A percentile compares a stretch with the other conserved stretches of the same genome.
Conservation (phyloP, 371 early-diverging fungal species). For the Antonospora locustae region DNA sequence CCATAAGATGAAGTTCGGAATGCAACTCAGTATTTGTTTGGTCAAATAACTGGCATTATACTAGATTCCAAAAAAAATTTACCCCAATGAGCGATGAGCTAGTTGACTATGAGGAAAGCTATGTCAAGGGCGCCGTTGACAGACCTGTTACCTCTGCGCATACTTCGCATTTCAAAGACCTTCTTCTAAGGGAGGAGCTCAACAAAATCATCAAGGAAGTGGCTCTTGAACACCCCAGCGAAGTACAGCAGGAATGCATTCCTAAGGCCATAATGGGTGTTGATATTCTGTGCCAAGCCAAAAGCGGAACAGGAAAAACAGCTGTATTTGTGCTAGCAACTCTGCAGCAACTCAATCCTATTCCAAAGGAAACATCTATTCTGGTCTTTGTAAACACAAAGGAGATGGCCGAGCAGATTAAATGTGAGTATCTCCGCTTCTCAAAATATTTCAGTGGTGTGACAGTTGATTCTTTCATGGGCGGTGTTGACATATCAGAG, state of each 20-base stretch:
- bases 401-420: conserved; percentile 89
- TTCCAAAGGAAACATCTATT: conserved; percentile 64
- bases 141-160: conserved; percentile 87
- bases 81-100: conserved; percentile 57
- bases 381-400: conserved; percentile 86
- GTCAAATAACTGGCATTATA: too few species aligned
- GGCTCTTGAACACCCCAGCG: conserved; percentile 91
- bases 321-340: conserved; percentile 87
- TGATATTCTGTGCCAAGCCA: conserved; percentile 92
- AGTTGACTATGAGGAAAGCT: conserved; percentile 64
- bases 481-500: conserved; percentile 64
- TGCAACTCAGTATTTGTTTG: too few species aligned
- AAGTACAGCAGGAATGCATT: conserved; percentile 90
- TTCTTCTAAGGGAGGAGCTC: conserved; percentile 80
- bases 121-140: conserved; percentile 88
- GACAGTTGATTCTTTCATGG: conserved; percentile 75
- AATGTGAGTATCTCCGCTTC: conserved; percentile 77
- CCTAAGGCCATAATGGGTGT: conserved; percentile 82
- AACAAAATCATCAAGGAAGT: conserved; percentile 79
- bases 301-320: conserved; percentile 96
- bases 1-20: too few species aligned
- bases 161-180: conserved; percentile 91
- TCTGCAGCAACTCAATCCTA: conserved; percentile 71
- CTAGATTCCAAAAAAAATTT: too few species aligned
- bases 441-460: conserved; percentile 78